phyloP scores from a whole-genome alignment of 2,329 filamentous ascomycete genomes.

The Penicillium sp. region DNA sequence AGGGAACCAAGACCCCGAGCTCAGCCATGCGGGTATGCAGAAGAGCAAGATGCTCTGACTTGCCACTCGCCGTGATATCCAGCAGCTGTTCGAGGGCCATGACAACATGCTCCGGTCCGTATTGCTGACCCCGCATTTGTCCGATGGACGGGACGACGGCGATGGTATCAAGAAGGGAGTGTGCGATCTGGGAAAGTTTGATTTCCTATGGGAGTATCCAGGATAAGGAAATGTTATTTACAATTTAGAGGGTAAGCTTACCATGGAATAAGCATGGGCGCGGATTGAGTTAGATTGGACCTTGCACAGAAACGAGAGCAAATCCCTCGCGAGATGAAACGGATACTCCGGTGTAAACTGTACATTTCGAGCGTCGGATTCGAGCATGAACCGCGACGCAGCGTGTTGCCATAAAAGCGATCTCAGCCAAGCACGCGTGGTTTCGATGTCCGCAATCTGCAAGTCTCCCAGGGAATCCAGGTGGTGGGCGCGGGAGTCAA shows the following conservation, averaged over 20 bases:
- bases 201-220: conserved; percentile 3
- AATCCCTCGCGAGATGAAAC: conserved; percentile 11
- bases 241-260: not conserved
- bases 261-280: conserved; percentile 12
- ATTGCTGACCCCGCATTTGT: conserved; percentile 5
- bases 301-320: conserved; percentile 10
- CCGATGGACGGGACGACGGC: conserved; percentile 9
- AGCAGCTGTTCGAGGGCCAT: conserved; percentile 5
- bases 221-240: not conserved
- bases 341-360: conserved; percentile 12
- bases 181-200: conserved; percentile 9
- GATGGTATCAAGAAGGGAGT: conserved; percentile 12
- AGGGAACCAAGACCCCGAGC: not conserved
- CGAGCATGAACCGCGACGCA: conserved; percentile 19
- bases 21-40: conserved; percentile 2
- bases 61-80: not conserved
- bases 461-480: conserved; percentile 1
- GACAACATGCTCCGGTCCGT: conserved; percentile 7
- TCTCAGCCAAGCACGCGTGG: conserved; percentile 18
- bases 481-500: not conserved
- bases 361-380: conserved; percentile 8
- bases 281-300: conserved; percentile 7
- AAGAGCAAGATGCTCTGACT: conserved; percentile 6
- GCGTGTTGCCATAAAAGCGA: conserved; percentile 19
- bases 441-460: conserved; percentile 17